Base-by-base conservation (phyloP, 1,284 basidiomycete species). In the Ganoderma resinaceum region DNA sequence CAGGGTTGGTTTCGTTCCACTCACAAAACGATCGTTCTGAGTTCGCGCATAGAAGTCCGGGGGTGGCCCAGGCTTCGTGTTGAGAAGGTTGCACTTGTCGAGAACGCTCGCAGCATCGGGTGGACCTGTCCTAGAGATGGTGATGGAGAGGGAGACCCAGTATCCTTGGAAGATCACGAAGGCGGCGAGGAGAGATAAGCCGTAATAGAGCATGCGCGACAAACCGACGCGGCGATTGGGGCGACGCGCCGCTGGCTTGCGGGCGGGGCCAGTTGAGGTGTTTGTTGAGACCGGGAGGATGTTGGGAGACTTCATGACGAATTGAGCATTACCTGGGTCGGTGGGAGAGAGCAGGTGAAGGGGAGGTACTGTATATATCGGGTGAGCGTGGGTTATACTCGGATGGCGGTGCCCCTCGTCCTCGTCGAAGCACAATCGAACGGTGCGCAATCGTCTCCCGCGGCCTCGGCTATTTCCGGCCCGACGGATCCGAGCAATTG, bases 21-120 rank as follows among this genome's bases (percentile, higher is more conserved):
- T 75, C 29, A 87, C 90, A 75, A 86, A 93, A 6, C 94, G 84
- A 77, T 95, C 93, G 14, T 89, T 93, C 35, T 79, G 75, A 1
- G 79, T 82, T 14, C 93, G 83, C 42, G 80, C 71, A 61, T 83
- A 76, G 71, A 90, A 91, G 66, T 85, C 74, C 0, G 77, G 67
- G 9, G 87, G 80, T 35, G 85, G 82, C 2, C 84, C 84, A 20
- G 82, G 80, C 42, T 79, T 75, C 14, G 76, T 63, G 23, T 76
- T 65, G 26, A 87, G 77, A 35, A 81, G 74, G 20, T 76, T 76
- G 71, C 87, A 89, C 66, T 79, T 80, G 35, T 77, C 76, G 16
- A 80, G 72, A 11, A 74, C 75, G 42, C 73, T 73, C 23, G 73
- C 68, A 12, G 77, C 78, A 49, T 78, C 72, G 31, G 76, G 42